phyloP scores from a whole-genome alignment of 2,329 filamentous ascomycete genomes.

The Aspergillus fumigatus region DNA sequence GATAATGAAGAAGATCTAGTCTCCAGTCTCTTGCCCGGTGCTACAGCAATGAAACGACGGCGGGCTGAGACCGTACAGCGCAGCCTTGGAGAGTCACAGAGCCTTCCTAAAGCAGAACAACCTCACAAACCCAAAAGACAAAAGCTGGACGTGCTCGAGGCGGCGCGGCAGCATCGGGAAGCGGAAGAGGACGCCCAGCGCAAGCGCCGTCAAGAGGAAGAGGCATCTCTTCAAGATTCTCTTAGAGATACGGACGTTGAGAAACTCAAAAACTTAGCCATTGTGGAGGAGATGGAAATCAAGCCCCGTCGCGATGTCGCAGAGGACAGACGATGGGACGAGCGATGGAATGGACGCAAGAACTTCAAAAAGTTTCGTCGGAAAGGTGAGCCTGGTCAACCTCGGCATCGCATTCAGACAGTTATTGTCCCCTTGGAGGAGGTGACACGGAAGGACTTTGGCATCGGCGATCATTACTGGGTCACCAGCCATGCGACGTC shows the following conservation, averaged over 20 bases:
- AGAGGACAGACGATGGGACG: conserved; percentile 68
- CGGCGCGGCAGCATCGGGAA: conserved; percentile 52
- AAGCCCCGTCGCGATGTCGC: conserved; percentile 29
- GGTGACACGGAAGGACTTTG: conserved; percentile 65
- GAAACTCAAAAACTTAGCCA: conserved; percentile 67
- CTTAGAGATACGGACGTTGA: conserved; percentile 65
- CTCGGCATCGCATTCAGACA: conserved; percentile 43
- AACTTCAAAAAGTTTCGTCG: conserved; percentile 85
- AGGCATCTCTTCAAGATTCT: conserved; percentile 55
- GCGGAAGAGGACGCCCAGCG: conserved; percentile 50
- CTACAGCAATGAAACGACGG: conserved; percentile 73
- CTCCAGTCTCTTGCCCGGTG: conserved; percentile 69
- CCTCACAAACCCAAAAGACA: conserved; percentile 48
- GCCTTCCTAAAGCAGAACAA: conserved; percentile 22
- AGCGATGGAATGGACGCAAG: conserved; percentile 86
- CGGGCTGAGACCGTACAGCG: conserved; percentile 58
- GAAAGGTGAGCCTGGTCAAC: conserved; percentile 28
- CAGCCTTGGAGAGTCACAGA: conserved; percentile 28
- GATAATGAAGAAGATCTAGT: conserved; percentile 54
- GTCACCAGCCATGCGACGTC: conserved; percentile 36
- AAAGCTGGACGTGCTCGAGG: conserved; percentile 65
- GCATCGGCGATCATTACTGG: conserved; percentile 74
- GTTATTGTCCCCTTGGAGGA: conserved; percentile 70
- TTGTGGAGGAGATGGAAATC: conserved; percentile 73
- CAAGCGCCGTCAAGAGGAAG: conserved; percentile 59